Base-by-base conservation (phyloP, 805 yeast species). In the Kazachstania psychrophila region DNA sequence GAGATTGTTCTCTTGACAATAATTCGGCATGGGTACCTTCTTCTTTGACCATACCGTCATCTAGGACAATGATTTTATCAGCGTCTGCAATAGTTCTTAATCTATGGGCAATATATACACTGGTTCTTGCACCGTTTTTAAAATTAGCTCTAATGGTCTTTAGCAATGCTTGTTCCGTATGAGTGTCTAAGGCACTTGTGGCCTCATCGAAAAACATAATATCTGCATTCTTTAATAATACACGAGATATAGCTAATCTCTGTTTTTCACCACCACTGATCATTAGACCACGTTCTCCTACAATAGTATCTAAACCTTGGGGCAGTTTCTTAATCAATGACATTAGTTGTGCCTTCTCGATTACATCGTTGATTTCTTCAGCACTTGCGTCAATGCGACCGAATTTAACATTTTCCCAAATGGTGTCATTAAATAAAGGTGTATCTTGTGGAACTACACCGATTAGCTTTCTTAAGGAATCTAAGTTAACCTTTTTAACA, bases 181-280 rank as follows among this genome's bases (percentile, higher is more conserved):
- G 95, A 9, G 98, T 92, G 58, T 92, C 98, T 32, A 92, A 68
- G 0, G 98, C 97, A 33, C 94, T 80, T 0, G 98, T 85, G 2
- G 98, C 97, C 54, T 92, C 98, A 54, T 92, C 98, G 48, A 92
- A 88, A 58, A 92, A 89, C 38, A 94, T 82, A 33, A 92, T 85
- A 19, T 92, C 89, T 0, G 96, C 76, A 44, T 75, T 70, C 59
- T 92, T 92, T 47, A 92, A 62, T 30, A 92, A 60, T n/a, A 92
- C 73, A 45, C 98, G 70, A 1, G 96, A 92, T 46, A 92, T 86
- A 0, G 98, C 97, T 29, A 92, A 66, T 44, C 98, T 67, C 61
- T 92, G 98, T 57, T 92, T 88, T 58, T 92, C 98, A 42, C 98
- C 98, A n/a, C 98, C 98, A 18, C 96, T 86, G 32, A 92, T 88